phyloP scores from a whole-genome alignment of 768 basidiomycete genomes.

The Russula emetica region DNA sequence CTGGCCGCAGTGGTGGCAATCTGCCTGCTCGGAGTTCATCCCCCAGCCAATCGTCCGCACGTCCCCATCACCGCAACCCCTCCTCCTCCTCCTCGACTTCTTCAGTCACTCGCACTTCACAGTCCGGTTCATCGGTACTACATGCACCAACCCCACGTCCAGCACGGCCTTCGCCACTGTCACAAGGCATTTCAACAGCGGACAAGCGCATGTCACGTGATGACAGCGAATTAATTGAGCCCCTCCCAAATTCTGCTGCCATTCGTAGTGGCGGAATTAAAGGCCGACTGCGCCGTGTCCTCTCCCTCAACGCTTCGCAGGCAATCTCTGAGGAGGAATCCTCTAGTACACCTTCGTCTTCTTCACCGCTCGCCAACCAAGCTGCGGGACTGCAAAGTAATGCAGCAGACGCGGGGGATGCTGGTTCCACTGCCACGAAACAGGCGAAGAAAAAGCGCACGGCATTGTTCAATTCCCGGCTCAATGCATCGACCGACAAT shows the following conservation, averaged over 20 bases:
- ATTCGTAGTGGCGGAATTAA: constrained; percentile 68
- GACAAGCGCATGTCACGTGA: constrained; percentile 77
- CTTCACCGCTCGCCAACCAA: constrained; percentile 10
- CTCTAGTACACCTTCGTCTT: constrained; percentile 34
- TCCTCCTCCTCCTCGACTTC: constrained; percentile 48
- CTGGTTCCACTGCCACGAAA: constrained; percentile 34
- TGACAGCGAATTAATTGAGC: constrained; percentile 60
- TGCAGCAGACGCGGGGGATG: constrained; percentile 32
- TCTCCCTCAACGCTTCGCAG: constrained; percentile 58
- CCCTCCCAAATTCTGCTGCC: constrained; percentile 35
- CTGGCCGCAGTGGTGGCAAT: constrained; percentile 10
- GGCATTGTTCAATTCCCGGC: constrained; percentile 80
- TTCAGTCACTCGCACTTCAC: constrained; percentile 34
- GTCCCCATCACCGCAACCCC: constrained; percentile 42
- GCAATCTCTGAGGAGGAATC: constrained; percentile 54
- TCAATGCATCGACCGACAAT: constrained; percentile 89
- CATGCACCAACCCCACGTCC: constrained; percentile 34
- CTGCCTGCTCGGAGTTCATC: constrained; percentile 19
- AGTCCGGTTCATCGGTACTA: constrained; percentile 35
- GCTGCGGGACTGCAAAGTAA: constrained; percentile 27
- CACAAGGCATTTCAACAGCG: constrained; percentile 59
- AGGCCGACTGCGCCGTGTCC: constrained; percentile 66
- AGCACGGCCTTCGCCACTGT: constrained; percentile 58
- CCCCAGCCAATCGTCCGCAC: constrained; percentile 31
- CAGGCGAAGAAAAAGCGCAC: constrained; percentile 60